A percentile compares a stretch with the other conserved stretches of the same genome.
Evolutionary conservation across 1,139 yeast species (phyloP).

Genomic region (Sugiyamaella sp.): DNA sequence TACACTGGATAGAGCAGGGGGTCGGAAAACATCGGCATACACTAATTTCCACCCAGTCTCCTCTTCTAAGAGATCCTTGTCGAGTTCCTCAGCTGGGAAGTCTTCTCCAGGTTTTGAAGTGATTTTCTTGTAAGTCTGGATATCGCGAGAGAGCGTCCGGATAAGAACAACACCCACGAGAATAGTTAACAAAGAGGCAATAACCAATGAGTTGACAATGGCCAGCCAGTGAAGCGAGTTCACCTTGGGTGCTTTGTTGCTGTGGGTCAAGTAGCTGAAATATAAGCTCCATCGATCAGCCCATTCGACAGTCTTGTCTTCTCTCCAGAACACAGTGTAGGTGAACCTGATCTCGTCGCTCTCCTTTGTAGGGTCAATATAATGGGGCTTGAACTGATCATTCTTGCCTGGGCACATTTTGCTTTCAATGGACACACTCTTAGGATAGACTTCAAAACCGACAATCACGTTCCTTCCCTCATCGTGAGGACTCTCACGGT

Average conservation of each 20-base stretch:
- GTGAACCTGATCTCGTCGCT: slow-evolving; percentile 64
- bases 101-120: slow-evolving; percentile 12
- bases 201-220: slow-evolving; percentile 62
- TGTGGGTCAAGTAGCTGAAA: slow-evolving; percentile 47
- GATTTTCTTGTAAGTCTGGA: slow-evolving; percentile 42
- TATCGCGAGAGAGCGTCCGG: slow-evolving; percentile 52
- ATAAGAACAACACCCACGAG: slow-evolving; percentile 65
- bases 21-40: slow-evolving; percentile 55
- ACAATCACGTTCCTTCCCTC: slow-evolving; percentile 62
- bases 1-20: slow-evolving; percentile 52
- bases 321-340: slow-evolving; percentile 88
- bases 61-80: slow-evolving; percentile 37
- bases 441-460: slow-evolving; percentile 90
- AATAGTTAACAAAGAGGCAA: slow-evolving; percentile 60
- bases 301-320: slow-evolving; percentile 69
- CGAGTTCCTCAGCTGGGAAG: slow-evolving; percentile 31
- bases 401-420: slow-evolving; percentile 35
- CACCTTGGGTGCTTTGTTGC: slow-evolving; percentile 15
- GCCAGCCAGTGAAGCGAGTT: slow-evolving; percentile 67
- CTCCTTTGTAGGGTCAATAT: slow-evolving; percentile 38
- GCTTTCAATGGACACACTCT: slow-evolving; percentile 61
- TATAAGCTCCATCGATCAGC: slow-evolving; percentile 76
- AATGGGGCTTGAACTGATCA: slow-evolving; percentile 30
- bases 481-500: slow-evolving; percentile 54
- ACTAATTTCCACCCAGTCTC: slow-evolving; percentile 58